These are phyloP conservation scores for Ustilago vetiveriae DNA, from an alignment of 1,284 basidiomycete genomes.

Conservation along the genomic window DNA sequence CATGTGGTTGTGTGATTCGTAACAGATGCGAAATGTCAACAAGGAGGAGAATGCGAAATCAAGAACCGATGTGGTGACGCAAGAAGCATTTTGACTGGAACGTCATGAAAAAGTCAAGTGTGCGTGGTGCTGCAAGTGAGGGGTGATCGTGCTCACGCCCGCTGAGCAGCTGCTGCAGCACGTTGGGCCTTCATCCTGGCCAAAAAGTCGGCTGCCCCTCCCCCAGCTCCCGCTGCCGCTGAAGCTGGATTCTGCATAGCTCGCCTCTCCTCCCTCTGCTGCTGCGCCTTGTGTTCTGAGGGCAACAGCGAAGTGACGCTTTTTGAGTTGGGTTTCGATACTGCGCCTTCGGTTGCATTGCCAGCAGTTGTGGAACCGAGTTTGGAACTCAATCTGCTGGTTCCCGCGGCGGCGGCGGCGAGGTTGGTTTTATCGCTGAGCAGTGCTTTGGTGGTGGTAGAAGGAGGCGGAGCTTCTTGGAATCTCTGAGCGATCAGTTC, in stretches of 20 bases:
- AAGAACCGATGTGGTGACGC: no score
- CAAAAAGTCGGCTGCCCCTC: conserved; percentile 33
- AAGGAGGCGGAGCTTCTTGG: neutral
- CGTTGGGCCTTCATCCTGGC: conserved; percentile 45
- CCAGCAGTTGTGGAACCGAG: neutral
- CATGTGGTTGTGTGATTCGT: no score
- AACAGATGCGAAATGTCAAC: no score
- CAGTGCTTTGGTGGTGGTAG: conserved; percentile 5
- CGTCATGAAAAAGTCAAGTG: no score
- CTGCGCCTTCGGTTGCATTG: no score
- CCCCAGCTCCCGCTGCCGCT: neutral
- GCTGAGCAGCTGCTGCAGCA: conserved; percentile 4
- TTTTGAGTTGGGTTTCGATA: no score
- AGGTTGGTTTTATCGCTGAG: conserved; percentile 26
- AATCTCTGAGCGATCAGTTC: conserved; percentile 30
- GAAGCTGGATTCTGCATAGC: no score
- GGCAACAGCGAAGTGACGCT: no score
- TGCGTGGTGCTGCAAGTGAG: no score
- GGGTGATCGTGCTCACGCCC: neutral
- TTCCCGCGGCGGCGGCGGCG: neutral
- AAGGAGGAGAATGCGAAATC: no score
- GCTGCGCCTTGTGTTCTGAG: neutral
- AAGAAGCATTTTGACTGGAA: no score
- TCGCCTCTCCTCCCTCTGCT: no score
- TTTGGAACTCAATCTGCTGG: conserved; percentile 10